Percentiles rank a stretch among this genome's conserved stretches.
Evolutionary conservation across 805 yeast genomes (phyloP).

Genomic region (Ogataea ganodermae): DNA sequence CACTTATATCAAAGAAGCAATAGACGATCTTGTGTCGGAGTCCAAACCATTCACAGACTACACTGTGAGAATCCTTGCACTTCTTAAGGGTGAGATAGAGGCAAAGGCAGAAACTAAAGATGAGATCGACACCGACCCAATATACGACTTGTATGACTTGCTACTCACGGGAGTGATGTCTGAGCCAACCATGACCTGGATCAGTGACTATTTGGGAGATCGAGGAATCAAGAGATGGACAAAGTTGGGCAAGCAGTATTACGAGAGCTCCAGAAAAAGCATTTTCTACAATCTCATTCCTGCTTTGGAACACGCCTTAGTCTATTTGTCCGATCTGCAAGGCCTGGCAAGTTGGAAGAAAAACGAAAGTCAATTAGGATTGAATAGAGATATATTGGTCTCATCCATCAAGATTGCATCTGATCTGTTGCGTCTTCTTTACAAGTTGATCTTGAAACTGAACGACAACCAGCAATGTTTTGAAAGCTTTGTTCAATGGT

Average conservation of each 20-base stretch:
- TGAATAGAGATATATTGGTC: constrained; percentile 20
- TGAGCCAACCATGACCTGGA: constrained; percentile 53
- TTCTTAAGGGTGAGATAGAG: constrained; percentile 39
- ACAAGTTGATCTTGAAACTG: constrained; percentile 42
- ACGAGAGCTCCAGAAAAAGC: constrained; percentile 50
- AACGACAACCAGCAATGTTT: constrained; percentile 50
- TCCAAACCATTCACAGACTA: constrained; percentile 42
- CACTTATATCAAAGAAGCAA: constrained; percentile 37
- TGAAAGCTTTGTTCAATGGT: constrained; percentile 48
- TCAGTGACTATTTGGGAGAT: constrained; percentile 67
- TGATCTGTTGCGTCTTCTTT: constrained; percentile 36
- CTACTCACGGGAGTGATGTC: constrained; percentile 58
- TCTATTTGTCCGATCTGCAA: constrained; percentile 44
- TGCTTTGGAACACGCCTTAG: constrained; percentile 54
- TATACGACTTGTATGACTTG: constrained; percentile 46
- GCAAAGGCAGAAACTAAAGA: constrained; percentile 17
- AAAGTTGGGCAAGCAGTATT: constrained; percentile 49
- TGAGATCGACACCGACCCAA: constrained; percentile 30
- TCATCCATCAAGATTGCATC: constrained; percentile 23
- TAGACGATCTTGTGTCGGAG: constrained; percentile 32
- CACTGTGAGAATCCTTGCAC: constrained; percentile 35
- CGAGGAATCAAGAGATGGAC: constrained; percentile 61
- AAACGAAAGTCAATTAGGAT: constrained; percentile 21
- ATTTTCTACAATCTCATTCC: constrained; percentile 54
- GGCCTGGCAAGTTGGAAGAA: constrained; percentile 43